Evolutionary conservation across 2,329 filamentous ascomycete species (phyloP).

Genomic region (Neonectria ditissima): DNA sequence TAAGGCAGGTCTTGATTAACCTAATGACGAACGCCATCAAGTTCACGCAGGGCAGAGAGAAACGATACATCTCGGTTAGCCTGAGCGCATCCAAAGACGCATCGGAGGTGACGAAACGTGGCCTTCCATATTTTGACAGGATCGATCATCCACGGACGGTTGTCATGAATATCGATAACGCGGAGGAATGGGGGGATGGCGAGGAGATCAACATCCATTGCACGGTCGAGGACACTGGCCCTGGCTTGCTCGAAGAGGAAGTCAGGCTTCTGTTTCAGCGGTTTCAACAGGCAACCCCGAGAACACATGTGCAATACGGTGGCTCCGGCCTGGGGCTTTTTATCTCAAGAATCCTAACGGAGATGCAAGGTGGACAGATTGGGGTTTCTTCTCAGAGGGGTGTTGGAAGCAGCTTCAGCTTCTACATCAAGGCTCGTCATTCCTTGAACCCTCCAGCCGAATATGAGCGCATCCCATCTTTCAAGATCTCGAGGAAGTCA

Average conservation of each 20-base stretch:
- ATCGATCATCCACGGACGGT: constrained; percentile 52
- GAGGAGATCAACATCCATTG: constrained; percentile 79
- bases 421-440: constrained; percentile 78
- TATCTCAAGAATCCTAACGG: constrained; percentile 80
- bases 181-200: constrained; percentile 77
- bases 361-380: constrained; percentile 83
- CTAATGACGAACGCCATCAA: constrained; percentile 77
- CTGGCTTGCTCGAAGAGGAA: constrained; percentile 73
- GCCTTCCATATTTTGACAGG: constrained; percentile 61
- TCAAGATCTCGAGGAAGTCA: constrained; percentile 50
- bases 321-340: constrained; percentile 79
- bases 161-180: constrained; percentile 59
- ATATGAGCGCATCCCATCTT: constrained; percentile 51
- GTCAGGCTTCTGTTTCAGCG: constrained; percentile 75
- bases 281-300: constrained; percentile 75
- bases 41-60: constrained; percentile 71
- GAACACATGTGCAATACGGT: constrained; percentile 79
- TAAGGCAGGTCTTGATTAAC: constrained; percentile 82
- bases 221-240: constrained; percentile 77
- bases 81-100: constrained; percentile 72
- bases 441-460: constrained; percentile 56
- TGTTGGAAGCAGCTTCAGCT: constrained; percentile 79
- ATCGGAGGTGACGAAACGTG: constrained; percentile 53
- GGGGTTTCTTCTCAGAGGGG: constrained; percentile 76
- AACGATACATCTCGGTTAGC: constrained; percentile 70